These are phyloP conservation scores for Datisca glomerata DNA, from an alignment of 306 rosid genomes.

Conservation along the genomic window DNA sequence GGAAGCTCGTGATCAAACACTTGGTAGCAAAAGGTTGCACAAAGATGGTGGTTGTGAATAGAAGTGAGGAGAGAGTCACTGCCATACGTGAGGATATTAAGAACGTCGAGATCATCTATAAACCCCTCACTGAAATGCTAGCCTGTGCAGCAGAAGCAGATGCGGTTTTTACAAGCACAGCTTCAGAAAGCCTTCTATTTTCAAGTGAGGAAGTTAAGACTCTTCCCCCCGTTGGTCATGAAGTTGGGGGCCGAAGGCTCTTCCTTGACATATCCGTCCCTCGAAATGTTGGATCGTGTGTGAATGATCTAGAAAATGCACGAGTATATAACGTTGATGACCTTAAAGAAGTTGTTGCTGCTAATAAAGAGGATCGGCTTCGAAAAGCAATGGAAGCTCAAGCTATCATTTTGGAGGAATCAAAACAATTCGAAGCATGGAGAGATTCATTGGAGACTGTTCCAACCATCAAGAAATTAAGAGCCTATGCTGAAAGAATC, in stretches of 20 bases:
- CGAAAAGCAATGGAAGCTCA: slow-evolving; percentile 97
- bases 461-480: slow-evolving; percentile 89
- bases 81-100: slow-evolving; percentile 60
- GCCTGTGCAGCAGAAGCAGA: slow-evolving; percentile 65
- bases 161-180: slow-evolving; percentile 83
- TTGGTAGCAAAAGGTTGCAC: slow-evolving; percentile 87
- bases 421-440: slow-evolving; percentile 95
- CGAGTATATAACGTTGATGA: slow-evolving; percentile 84
- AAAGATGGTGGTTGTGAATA: slow-evolving; percentile 81
- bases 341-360: slow-evolving; percentile 98
- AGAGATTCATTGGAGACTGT: slow-evolving; percentile 97
- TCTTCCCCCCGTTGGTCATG: slow-evolving; percentile 55
- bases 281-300: slow-evolving; percentile 81
- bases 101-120: slow-evolving; percentile 66
- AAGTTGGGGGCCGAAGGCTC: slow-evolving; percentile 58
- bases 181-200: slow-evolving; percentile 82
- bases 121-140: slow-evolving; percentile 82
- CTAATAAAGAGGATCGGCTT: slow-evolving; percentile 89
- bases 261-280: slow-evolving; percentile 94
- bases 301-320: slow-evolving; percentile 46
- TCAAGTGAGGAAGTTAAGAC: slow-evolving; percentile 54
- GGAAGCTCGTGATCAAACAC: slow-evolving; percentile 94
- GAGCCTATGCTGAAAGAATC: slow-evolving; percentile 95
- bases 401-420: slow-evolving; percentile 73
- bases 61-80: slow-evolving; percentile 79